Base-by-base conservation (phyloP, 2,329 filamentous ascomycete genomes). In the Orbilia oligospora region DNA sequence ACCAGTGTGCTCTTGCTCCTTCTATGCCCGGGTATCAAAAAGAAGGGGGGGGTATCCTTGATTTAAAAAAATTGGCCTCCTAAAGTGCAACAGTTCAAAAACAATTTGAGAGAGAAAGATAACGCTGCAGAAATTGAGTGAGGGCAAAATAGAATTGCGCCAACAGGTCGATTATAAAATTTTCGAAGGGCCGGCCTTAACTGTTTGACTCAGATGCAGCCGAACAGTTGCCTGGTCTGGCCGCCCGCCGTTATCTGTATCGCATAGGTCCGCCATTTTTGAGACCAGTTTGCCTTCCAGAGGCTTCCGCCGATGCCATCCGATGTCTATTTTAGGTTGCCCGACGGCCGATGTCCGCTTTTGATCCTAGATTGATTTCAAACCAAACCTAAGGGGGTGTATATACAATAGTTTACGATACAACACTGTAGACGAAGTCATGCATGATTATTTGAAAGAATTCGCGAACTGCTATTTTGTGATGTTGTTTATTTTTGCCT, bases 281-380 rank as follows among this genome's bases (percentile, higher is more conserved):
- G 49, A 22, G 5, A 41, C 30, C 68, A 30, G 18, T 63, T 76
- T 76, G 71, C 71, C 71, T 61, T 61, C 56, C 9, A 61, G 36
- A 16, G 33, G 30, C 24, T 20, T 76, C 33, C 71, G 71, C 56
- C 65, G 71, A 75, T 75, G 71, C 63, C 71, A 75, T 75, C 71
- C 71, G 65, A 75, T 75, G 55, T 65, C 38, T 36, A 20, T 64
- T 61, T 65, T 58, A 58, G 71, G 12, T 46, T 53, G 30, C 55
- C 64, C 71, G 63, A 69, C 55, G 33, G 64, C 55, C 44, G 33
- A 36, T 36, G 36, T n/a, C 48, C 49, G 64, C 49, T n/a, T n/a
- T n/a, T n/a, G n/a, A n/a, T n/a, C n/a, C n/a, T n/a, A 22, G n/a
- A 8, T 51, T 27, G 22, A 49, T 18, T 46, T 46, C 41, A 6